Conservation (phyloP, 768 basidiomycete species). For the Udeniomyces megalosporus region DNA sequence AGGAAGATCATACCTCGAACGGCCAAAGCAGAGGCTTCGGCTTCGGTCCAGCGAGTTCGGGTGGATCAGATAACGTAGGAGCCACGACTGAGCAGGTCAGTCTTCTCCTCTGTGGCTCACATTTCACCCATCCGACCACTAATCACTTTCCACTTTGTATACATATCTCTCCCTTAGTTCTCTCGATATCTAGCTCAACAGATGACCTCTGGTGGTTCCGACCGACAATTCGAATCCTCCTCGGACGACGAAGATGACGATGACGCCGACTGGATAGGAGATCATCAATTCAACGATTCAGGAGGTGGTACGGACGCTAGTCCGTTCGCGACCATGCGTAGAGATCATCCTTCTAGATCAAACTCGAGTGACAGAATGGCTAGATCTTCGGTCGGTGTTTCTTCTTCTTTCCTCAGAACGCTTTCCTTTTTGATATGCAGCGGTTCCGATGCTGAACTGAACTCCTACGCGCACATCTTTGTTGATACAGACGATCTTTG, state of each 20-base stretch:
- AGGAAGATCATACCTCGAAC: not conserved
- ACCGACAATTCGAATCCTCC: conserved; percentile 17
- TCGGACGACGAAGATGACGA: conserved; percentile 23
- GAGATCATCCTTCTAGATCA: conserved; percentile 17
- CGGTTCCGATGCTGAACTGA: no score
- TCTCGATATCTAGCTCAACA: conserved; percentile 46
- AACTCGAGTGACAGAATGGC: conserved; percentile 18
- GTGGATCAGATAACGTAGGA: conserved; percentile 34
- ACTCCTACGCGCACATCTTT: no score
- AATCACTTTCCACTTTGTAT: not conserved
- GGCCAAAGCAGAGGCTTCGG: conserved; percentile 47
- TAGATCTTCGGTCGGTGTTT: not conserved
- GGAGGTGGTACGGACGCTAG: not conserved
- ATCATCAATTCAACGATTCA: conserved; percentile 7
- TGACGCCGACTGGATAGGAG: conserved; percentile 17
- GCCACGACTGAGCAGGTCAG: conserved; percentile 36
- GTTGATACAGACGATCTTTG: conserved; percentile 4
- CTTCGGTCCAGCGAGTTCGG: conserved; percentile 35
- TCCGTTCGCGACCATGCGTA: not conserved
- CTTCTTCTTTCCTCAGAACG: no score
- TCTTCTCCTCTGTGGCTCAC: not conserved
- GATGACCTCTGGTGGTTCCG: conserved; percentile 13
- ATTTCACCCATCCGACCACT: not conserved
- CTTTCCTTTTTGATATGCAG: not conserved
- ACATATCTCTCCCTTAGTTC: conserved; percentile 38